phyloP scores from a whole-genome alignment of 2,329 filamentous ascomycete species.

The Diaporthe sp. region DNA sequence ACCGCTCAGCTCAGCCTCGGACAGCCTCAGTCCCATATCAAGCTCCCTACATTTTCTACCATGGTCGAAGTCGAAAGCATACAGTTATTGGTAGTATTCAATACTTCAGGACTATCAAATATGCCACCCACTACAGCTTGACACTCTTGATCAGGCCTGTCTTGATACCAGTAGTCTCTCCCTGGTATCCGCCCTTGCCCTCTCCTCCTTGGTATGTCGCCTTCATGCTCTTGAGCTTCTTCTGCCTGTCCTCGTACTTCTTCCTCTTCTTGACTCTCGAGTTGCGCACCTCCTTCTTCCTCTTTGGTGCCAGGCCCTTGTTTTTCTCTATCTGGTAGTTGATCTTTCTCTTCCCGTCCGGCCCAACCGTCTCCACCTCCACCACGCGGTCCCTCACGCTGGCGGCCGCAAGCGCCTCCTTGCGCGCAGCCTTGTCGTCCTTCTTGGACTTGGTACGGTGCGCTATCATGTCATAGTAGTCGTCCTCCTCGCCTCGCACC shows the following conservation, averaged over 20 bases:
- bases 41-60: not conserved
- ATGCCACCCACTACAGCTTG: conserved; percentile 75
- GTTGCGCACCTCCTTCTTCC: conserved; percentile 95
- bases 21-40: not conserved
- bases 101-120: not conserved
- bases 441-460: conserved; percentile 78
- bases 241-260: conserved; percentile 96
- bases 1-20: not conserved
- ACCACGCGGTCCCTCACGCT: conserved; percentile 74
- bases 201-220: conserved; percentile 88
- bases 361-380: conserved; percentile 77
- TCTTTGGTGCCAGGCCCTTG: conserved; percentile 89
- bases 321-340: conserved; percentile 97
- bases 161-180: conserved; percentile 97
- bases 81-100: not conserved
- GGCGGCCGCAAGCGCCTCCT: conserved; percentile 70
- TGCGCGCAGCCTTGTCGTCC: conserved; percentile 75
- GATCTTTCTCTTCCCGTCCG: conserved; percentile 92
- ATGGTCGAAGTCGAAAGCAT: not conserved
- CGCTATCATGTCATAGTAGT: conserved; percentile 93
- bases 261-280: conserved; percentile 98
- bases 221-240: conserved; percentile 92
- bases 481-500: conserved; percentile 70
- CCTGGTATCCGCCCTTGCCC: conserved; percentile 86
- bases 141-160: conserved; percentile 91